Evolutionary conservation across 1,139 yeast species (phyloP), one percentile per base, ranked within the genome.

Genomic region (Maudiozyma humilis): DNA sequence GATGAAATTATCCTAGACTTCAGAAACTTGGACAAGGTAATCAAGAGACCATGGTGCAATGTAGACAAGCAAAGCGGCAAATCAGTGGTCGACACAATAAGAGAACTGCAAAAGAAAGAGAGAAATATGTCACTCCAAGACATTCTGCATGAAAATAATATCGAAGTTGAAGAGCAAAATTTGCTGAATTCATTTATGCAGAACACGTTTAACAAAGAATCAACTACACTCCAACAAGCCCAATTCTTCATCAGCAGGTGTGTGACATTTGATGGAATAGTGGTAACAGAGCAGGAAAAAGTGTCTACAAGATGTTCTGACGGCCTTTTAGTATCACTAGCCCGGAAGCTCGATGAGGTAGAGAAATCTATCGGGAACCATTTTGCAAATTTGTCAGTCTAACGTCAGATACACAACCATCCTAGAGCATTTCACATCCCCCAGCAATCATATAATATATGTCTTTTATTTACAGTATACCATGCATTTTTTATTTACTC

Each of bases 251-350:
- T 66, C 27, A 59, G 63, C 8, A 50, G 69, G 32, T 64, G 69
- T 38, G 54, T 65, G n/a, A 65, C 71, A 10, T 70, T 65, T 46
- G 59, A 67, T 44, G 63, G 62, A 16, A 55, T 54, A 34, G 68
- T 68, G 3, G 72, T 71, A 3, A 58, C 68, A 36, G 74, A 70
- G 46, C 54, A 60, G 40, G 75, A 69, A 41, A 65, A 67, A 42
- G 50, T 68, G 4, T 54, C 65, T 6, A 65, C 68, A 14, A 66
- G 68, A 27, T 64, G 72, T 27, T 73, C 71, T 47, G 77, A 73
- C 46, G 76, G 76, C 5, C 64, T 64, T 40, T 50, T 72, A 38
- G 63, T 72, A 17, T 66, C 72, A 29, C 66, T 71, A 4, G 57
- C 66, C 17, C 63, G 75, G 6, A 72, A 72, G 49, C 52, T 72